Conservation (phyloP, 2,329 filamentous ascomycete species). For the Cephalotrichum gorgonifer region DNA sequence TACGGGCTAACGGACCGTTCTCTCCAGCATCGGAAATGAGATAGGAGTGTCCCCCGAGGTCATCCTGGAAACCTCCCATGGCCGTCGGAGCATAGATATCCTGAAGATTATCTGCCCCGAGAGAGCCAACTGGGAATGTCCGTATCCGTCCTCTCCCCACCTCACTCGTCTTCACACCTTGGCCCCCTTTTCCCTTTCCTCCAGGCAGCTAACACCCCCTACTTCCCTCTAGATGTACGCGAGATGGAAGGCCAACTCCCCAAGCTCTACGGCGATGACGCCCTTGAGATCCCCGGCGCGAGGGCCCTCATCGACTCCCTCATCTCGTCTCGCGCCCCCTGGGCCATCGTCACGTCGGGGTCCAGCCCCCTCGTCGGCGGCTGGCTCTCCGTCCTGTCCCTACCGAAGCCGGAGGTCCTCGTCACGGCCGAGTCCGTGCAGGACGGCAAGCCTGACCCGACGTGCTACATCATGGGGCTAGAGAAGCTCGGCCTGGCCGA, state of each 20-base stretch:
- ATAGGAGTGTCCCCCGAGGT: conserved; percentile 75
- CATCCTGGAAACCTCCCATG: conserved; percentile 86
- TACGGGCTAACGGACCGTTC: not conserved
- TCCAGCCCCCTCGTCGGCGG: conserved; percentile 57
- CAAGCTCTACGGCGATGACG: conserved; percentile 63
- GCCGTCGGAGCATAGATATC: conserved; percentile 78
- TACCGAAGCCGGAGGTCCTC: conserved; percentile 55
- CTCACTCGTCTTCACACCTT: not conserved
- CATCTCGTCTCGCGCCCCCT: conserved; percentile 52
- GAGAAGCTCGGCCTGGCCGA: conserved; percentile 45
- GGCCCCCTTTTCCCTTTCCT: not conserved
- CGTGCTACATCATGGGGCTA: conserved; percentile 61
- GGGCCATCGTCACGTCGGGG: conserved; percentile 80
- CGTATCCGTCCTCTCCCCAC: conserved; percentile 25
- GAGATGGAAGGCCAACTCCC: conserved; percentile 72
- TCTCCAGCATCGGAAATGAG: conserved; percentile 60
- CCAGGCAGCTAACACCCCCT: not conserved
- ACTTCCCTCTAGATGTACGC: conserved; percentile 52
- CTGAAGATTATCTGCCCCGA: conserved; percentile 69
- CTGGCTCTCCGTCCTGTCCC: conserved; percentile 58
- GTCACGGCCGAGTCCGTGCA: conserved; percentile 68
- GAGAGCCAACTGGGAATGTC: conserved; percentile 89
- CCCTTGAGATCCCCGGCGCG: conserved; percentile 77
- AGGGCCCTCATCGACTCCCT: conserved; percentile 59
- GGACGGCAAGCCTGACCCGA: conserved; percentile 67